Conservation (phyloP, 768 basidiomycete genomes). For the Tylopilus rubrobrunneus region DNA sequence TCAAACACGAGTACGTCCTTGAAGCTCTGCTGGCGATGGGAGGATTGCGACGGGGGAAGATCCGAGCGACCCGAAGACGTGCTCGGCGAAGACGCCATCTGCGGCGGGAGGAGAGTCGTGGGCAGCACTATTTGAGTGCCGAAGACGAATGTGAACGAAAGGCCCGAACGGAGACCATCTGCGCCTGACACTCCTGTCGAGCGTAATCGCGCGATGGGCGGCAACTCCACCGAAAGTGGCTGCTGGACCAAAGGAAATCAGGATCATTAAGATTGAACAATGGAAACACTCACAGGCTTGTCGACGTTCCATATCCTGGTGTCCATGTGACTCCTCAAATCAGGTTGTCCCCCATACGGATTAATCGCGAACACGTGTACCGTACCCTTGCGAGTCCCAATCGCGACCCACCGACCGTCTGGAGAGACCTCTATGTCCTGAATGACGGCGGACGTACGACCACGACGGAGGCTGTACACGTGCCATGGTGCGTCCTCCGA, state of each 20-base stretch:
- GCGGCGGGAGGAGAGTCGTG: conserved; percentile 33
- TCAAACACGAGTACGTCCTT: conserved; percentile 73
- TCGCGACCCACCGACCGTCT: too few relatives aligned
- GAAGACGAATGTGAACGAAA: conserved; percentile 55
- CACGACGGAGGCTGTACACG: conserved; percentile 60
- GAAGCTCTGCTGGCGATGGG: conserved; percentile 40
- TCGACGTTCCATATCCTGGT: conserved; percentile 53
- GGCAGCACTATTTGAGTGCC: conserved; percentile 34
- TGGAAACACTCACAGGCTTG: conserved; percentile 37
- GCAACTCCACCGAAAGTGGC: conserved; percentile 49
- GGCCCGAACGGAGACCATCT: conserved; percentile 35
- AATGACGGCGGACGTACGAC: too few relatives aligned
- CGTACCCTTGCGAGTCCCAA: too few relatives aligned
- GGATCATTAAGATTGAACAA: background rate
- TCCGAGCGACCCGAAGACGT: conserved; percentile 29
- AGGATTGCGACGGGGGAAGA: conserved; percentile 27
- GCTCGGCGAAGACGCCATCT: conserved; percentile 24
- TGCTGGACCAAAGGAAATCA: conserved; percentile 33
- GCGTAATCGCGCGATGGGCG: conserved; percentile 55
- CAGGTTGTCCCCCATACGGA: conserved; percentile 52
- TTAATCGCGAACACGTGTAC: too few relatives aligned
- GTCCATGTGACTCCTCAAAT: conserved; percentile 57
- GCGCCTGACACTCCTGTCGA: conserved; percentile 26
- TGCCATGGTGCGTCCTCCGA: conserved; percentile 15
- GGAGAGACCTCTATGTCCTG: too few relatives aligned